phyloP scores from a whole-genome alignment of 305 asterid genomes.

The Plantago coronopus region DNA sequence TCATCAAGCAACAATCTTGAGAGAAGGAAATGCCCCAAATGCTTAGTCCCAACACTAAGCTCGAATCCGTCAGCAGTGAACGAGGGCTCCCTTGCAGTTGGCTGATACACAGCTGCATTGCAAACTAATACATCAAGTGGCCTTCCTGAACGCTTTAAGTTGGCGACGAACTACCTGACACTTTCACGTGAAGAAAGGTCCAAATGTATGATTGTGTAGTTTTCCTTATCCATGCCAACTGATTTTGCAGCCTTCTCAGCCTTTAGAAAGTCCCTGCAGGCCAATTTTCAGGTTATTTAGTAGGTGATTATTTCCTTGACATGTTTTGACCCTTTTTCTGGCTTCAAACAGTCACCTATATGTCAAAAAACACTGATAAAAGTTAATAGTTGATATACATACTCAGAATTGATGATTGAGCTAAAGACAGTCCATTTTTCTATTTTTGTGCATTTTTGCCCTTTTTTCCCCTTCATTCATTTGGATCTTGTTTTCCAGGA shows the following conservation, averaged over 20 bases:
- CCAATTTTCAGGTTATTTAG: slow-evolving; percentile 11
- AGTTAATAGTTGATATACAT: too few relatives aligned
- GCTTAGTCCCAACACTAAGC: slow-evolving; percentile 92
- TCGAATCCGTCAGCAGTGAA: slow-evolving; percentile 90
- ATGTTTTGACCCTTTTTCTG: too few relatives aligned
- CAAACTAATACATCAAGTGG: slow-evolving; percentile 84
- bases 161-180: slow-evolving; percentile 75
- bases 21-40: slow-evolving; percentile 88
- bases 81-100: slow-evolving; percentile 82
- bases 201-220: slow-evolving; percentile 81
- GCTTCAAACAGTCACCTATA: too few relatives aligned
- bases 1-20: slow-evolving; percentile 80
- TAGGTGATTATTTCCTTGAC: too few relatives aligned
- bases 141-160: slow-evolving; percentile 56
- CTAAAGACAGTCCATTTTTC: too few relatives aligned
- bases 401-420: too few relatives aligned
- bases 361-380: too few relatives aligned
- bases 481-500: too few relatives aligned
- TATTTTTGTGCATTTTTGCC: too few relatives aligned
- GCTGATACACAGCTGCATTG: slow-evolving; percentile 87
- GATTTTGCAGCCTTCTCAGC: slow-evolving; percentile 82
- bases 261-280: slow-evolving; percentile 89
- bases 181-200: slow-evolving; percentile 87
- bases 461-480: too few relatives aligned
- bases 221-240: slow-evolving; percentile 70